Percentiles rank a stretch among this genome's conserved stretches.
phyloP scores from a whole-genome alignment of 345 rosid species.

The Garcia nutans region DNA sequence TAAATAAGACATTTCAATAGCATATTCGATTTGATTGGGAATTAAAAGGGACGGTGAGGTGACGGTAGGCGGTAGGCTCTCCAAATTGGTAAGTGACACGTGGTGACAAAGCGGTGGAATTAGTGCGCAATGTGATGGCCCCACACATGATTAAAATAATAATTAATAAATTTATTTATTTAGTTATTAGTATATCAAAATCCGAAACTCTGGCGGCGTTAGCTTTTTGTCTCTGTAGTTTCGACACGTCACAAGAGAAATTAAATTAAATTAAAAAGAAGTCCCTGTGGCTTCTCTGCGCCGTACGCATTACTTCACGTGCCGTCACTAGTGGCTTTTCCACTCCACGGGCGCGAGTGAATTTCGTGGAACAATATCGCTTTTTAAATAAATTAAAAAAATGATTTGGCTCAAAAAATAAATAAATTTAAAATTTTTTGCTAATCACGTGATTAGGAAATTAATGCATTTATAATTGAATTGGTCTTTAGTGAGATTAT shows the following conservation, averaged over 20 bases:
- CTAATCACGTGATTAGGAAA: no score
- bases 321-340: slow-evolving; percentile 9
- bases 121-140: background rate
- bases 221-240: background rate
- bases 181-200: no score
- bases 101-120: background rate
- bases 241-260: background rate
- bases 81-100: background rate
- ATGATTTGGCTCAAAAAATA: no score
- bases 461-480: no score
- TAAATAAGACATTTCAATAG: background rate
- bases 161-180: no score
- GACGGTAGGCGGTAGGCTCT: no score
- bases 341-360: background rate
- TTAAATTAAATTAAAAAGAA: background rate
- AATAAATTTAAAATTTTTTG: no score
- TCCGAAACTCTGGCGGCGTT: background rate
- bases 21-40: no score
- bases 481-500: no score
- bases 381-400: no score
- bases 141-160: no score
- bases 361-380: no score
- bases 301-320: slow-evolving; percentile 16
- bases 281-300: slow-evolving; percentile 7
- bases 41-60: background rate